Conservation (phyloP, 257 asterid species). For the Ligustrum vulgare region DNA sequence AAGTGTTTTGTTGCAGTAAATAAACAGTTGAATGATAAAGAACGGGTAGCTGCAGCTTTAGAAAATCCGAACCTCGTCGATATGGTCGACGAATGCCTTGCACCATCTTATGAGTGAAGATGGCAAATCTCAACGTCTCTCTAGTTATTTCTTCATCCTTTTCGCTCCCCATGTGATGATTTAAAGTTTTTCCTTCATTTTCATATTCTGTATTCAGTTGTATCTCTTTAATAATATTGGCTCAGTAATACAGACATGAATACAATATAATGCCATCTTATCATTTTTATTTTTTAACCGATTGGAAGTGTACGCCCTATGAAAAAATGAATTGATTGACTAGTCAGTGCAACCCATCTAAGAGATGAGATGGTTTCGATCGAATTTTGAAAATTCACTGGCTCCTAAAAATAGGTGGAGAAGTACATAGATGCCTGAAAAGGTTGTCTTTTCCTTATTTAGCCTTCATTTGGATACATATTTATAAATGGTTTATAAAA, state of each 20-base stretch:
- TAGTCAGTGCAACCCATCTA: too few relatives aligned
- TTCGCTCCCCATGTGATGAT: background rate
- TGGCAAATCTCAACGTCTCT: background rate
- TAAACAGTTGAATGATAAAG: conserved; percentile 95
- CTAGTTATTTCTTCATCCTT: background rate
- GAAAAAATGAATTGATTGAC: too few relatives aligned
- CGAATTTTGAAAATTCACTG: too few relatives aligned
- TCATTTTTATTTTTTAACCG: too few relatives aligned
- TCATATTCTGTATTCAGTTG: background rate
- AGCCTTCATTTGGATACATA: too few relatives aligned
- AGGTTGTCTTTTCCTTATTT: too few relatives aligned
- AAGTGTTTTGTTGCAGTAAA: conserved; percentile 59
- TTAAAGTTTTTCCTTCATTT: background rate
- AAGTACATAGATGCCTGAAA: too few relatives aligned
- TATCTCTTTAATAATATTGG: background rate
- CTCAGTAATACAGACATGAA: background rate
- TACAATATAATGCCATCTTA: background rate
- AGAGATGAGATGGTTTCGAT: too few relatives aligned
- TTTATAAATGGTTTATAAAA: too few relatives aligned
- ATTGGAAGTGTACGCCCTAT: too few relatives aligned
- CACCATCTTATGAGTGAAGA: conserved; percentile 60
- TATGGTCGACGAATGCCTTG: conserved; percentile 88
- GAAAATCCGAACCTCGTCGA: conserved; percentile 79
- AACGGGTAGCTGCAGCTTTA: conserved; percentile 90
- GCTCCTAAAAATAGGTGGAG: too few relatives aligned